These are phyloP conservation scores for Phytophthora uliginosa DNA, from an alignment of 352 stramenopile species.

Conservation along the genomic window DNA sequence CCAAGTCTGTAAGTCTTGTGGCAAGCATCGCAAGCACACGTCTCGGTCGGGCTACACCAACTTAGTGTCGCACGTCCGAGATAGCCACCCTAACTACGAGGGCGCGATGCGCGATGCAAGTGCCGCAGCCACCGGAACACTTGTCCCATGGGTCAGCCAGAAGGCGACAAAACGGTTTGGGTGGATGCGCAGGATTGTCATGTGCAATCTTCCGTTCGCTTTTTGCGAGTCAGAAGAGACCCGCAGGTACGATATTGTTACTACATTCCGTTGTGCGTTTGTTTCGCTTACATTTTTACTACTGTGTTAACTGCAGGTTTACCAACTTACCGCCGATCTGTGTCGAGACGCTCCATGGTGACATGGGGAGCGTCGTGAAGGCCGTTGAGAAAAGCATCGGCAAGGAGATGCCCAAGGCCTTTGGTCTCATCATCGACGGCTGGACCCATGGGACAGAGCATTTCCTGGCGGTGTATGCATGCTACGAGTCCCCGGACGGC, in stretches of 20 bases:
- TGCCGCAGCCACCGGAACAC: too few species aligned
- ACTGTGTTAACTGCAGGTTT: background rate
- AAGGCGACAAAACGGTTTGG: too few species aligned
- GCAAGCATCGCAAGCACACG: too few species aligned
- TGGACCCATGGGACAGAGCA: slow-evolving; percentile 12
- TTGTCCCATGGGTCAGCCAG: too few species aligned
- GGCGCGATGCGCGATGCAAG: too few species aligned
- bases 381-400: background rate
- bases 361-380: background rate
- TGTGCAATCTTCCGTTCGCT: too few species aligned
- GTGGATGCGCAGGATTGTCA: too few species aligned
- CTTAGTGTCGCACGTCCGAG: too few species aligned
- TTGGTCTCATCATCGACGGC: slow-evolving; percentile 3
- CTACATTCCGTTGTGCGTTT: background rate
- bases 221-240: too few species aligned
- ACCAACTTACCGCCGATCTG: background rate
- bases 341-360: background rate
- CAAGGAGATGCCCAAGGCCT: background rate
- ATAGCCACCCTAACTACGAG: too few species aligned
- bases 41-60: too few species aligned
- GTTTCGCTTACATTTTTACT: background rate
- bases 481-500: background rate
- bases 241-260: background rate
- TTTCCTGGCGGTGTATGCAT: slow-evolving; percentile 2
- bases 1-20: too few species aligned